Evolutionary conservation across 805 yeast genomes (phyloP).

Genomic region (Teunomyces cretensis): DNA sequence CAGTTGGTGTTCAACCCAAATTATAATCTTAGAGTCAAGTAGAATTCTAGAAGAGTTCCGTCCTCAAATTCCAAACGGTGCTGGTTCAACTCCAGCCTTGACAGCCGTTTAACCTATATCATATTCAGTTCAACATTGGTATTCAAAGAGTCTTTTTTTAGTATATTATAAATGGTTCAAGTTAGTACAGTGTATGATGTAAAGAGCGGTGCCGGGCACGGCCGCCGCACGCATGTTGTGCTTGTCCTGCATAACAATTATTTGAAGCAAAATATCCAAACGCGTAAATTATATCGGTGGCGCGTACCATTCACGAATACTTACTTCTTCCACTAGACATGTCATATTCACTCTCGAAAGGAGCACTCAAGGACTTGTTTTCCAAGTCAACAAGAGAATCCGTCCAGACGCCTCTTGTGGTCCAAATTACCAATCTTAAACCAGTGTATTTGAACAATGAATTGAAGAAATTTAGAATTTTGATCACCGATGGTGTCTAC

Average conservation of each 20-base stretch:
- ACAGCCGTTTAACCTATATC: neutral
- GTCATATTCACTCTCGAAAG: constrained; percentile 11
- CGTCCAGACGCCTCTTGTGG: constrained; percentile 25
- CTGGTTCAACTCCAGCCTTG: constrained; percentile 3
- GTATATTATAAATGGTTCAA: neutral
- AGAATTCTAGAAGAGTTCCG: constrained; percentile 4
- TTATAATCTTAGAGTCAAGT: constrained; percentile 14
- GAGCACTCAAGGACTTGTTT: constrained; percentile 17
- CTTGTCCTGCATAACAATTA: too few relatives aligned
- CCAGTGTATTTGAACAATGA: constrained; percentile 35
- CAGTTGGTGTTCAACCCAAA: constrained; percentile 32
- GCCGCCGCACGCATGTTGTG: too few relatives aligned
- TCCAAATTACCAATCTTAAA: constrained; percentile 36
- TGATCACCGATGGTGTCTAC: constrained; percentile 40
- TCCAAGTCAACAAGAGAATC: constrained; percentile 13
- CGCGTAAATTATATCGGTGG: constrained; percentile 4
- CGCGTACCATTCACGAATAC: constrained; percentile 4
- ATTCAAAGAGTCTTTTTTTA: neutral
- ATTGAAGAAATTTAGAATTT: constrained; percentile 26
- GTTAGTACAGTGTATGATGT: neutral
- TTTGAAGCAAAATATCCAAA: neutral
- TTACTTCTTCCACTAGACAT: constrained; percentile 1
- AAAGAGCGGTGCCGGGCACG: too few relatives aligned
- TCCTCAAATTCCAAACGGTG: neutral
- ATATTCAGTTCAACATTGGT: constrained; percentile 5